These are phyloP conservation scores for Wallemia hederae DNA, from an alignment of 1,284 basidiomycete genomes.

Conservation along the genomic window DNA sequence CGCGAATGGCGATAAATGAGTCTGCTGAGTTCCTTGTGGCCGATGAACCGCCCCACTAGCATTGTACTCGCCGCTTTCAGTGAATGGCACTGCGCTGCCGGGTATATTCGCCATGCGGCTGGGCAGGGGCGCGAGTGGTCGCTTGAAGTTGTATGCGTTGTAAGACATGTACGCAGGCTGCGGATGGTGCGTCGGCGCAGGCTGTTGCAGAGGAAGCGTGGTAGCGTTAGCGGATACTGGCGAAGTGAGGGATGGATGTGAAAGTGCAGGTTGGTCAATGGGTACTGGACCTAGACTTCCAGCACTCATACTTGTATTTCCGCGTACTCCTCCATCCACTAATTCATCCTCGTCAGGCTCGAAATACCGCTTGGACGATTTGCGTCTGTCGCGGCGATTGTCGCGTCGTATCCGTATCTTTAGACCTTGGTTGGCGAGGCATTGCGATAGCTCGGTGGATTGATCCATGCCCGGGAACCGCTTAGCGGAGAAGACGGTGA, in stretches of 20 bases:
- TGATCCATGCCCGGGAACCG: constrained; percentile 83
- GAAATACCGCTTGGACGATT: not conserved
- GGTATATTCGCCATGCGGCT: not conserved
- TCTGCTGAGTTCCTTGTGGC: not conserved
- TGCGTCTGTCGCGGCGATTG: constrained; percentile 11
- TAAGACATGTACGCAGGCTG: too few species aligned
- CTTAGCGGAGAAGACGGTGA: constrained; percentile 76
- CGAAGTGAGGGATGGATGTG: too few species aligned
- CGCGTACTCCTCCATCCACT: too few species aligned
- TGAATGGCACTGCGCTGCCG: not conserved
- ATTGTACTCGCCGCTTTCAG: not conserved
- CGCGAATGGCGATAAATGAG: not conserved
- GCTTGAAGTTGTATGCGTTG: not conserved
- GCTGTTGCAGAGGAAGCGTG: too few species aligned
- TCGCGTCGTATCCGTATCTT: constrained; percentile 77
- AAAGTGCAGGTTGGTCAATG: too few species aligned
- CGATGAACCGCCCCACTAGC: not conserved
- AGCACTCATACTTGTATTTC: too few species aligned
- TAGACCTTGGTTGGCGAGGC: constrained; percentile 67
- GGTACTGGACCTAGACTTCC: too few species aligned
- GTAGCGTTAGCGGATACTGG: too few species aligned
- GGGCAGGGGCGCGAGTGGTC: not conserved
- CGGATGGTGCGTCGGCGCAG: too few species aligned
- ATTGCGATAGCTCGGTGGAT: constrained; percentile 58
- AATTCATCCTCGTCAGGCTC: not conserved